These are phyloP conservation scores for Canna indica DNA, from an alignment of 176 grass and related monocot genomes.

Conservation along the genomic window DNA sequence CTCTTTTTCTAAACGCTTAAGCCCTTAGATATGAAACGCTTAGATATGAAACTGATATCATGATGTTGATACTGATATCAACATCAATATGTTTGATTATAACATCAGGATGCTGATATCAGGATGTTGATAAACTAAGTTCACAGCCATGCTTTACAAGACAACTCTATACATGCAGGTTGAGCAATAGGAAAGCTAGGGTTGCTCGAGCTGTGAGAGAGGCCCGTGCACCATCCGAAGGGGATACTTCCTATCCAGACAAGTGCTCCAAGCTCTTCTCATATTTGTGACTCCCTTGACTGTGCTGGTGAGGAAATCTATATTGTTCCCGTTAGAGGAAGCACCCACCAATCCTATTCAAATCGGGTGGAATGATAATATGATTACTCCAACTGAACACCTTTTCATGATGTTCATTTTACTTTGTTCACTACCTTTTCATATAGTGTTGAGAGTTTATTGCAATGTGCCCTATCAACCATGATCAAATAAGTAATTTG, in stretches of 20 bases:
- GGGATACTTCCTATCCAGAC: too few species aligned
- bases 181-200: slow-evolving; percentile 90
- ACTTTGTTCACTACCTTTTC: too few species aligned
- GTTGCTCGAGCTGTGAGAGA: slow-evolving; percentile 73
- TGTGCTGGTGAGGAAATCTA: slow-evolving; percentile 52
- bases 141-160: slow-evolving; percentile 31
- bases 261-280: slow-evolving; percentile 35
- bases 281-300: slow-evolving; percentile 42
- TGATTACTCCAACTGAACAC: slow-evolving; percentile 18
- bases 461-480: too few species aligned
- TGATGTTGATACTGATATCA: too few species aligned
- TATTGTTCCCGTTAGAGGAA: slow-evolving; percentile 36
- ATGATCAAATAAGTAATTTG: too few species aligned
- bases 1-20: too few species aligned
- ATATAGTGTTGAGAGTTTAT: too few species aligned
- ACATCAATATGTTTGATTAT: too few species aligned
- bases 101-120: too few species aligned
- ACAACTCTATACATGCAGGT: slow-evolving; percentile 31
- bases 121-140: slow-evolving; percentile 70
- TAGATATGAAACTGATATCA: too few species aligned
- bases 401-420: too few species aligned
- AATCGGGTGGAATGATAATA: slow-evolving; percentile 24
- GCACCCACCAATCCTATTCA: slow-evolving; percentile 33
- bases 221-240: slow-evolving; percentile 41
- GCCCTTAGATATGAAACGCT: too few species aligned